Conservation (phyloP, 2,329 filamentous ascomycete genomes). For the Xylaria sp. region DNA sequence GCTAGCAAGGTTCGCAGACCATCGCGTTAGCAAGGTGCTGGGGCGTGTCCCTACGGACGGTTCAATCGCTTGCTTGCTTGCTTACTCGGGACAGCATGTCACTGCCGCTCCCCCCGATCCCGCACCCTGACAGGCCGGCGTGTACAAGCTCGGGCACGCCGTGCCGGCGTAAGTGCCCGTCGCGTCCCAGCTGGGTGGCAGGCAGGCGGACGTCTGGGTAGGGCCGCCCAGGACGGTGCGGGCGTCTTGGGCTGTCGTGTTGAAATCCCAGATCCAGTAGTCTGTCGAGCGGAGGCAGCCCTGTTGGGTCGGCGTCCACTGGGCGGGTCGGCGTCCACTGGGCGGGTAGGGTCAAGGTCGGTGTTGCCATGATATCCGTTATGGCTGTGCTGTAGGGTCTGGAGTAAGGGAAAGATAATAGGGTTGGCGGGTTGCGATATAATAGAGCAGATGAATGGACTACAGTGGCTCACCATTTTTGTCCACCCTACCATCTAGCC, state of each 20-base stretch:
- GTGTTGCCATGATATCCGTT: slow-evolving; percentile 8
- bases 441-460: background rate
- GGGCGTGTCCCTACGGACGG: background rate
- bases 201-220: slow-evolving; percentile 24
- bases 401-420: too few species aligned
- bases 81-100: slow-evolving; percentile 27
- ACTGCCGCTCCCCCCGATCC: slow-evolving; percentile 9
- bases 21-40: background rate
- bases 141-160: slow-evolving; percentile 24
- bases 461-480: too few species aligned
- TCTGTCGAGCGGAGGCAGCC: slow-evolving; percentile 19
- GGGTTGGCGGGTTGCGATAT: background rate
- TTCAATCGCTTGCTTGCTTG: background rate
- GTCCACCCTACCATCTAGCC: too few species aligned
- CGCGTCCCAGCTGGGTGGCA: slow-evolving; percentile 18
- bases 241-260: slow-evolving; percentile 3
- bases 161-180: slow-evolving; percentile 19
- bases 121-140: slow-evolving; percentile 15
- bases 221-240: slow-evolving; percentile 26
- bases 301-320: slow-evolving; percentile 5
- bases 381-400: background rate
- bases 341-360: slow-evolving; percentile 13
- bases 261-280: slow-evolving; percentile 26
- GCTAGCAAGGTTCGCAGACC: background rate
- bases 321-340: slow-evolving; percentile 11